Base-by-base conservation (phyloP, 2,329 filamentous ascomycete genomes). In the Aspergillus quadrilineatus region DNA sequence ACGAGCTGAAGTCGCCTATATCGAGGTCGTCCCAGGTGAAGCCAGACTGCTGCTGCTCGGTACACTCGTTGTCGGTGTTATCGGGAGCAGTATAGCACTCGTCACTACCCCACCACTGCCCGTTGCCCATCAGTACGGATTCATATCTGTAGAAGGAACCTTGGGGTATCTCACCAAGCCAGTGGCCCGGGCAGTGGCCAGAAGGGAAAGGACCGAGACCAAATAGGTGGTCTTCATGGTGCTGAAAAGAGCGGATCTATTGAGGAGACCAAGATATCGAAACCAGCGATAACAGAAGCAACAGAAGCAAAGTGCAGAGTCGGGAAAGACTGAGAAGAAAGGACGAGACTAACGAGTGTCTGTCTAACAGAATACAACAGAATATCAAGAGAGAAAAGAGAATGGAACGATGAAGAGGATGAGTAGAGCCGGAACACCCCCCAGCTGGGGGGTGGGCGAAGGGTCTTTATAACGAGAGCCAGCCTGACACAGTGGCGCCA, bases 61-160 rank as follows among this genome's bases (percentile, higher is more conserved):
- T 85, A 76, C 93, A 97, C 67, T 87, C 76, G 79, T 94, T 94
- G 79, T 90, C 78, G 68, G 82, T 85, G 81, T 89, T 91, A 57
- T 78, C 76, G 10, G 91, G 90, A 73, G 81, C 88, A 48, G 79
- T 79, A 80, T 86, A 95, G 58, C 79, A 73, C 47, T 73, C 67
- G 54, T 79, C 77, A 61, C 79, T 74, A 57, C 76, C 74, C 80
- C 83, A 87, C 65, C 72, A 70, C 67, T 74, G 61, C 5, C 26
- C 26, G 26, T 4, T 4, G 28, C 51, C 36, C 55, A 60, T 51
- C 44, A 55, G 26, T 34, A 39, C 29, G 32, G 29, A 32, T 22
- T 22, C 22, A 22, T 22, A 22, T 22, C 22, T 22, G 22, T 22
- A 22, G 26, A 28, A n/a, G 30, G 4, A 15, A 28, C 26, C 22